phyloP scores from a whole-genome alignment of 2,329 filamentous ascomycete genomes.

The Aspergillus sp. region DNA sequence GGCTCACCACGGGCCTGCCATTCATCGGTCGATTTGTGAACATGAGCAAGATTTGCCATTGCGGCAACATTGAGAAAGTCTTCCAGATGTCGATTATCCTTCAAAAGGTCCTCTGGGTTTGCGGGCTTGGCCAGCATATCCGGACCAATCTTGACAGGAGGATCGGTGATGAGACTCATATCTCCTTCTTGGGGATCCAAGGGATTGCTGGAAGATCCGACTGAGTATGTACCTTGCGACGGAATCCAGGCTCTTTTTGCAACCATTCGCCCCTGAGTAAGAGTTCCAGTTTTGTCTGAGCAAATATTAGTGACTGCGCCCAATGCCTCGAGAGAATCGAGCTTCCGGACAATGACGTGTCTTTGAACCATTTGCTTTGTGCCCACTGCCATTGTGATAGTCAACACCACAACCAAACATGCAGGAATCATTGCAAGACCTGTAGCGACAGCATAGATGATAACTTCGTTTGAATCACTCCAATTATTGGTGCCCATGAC shows the following conservation, averaged over 20 bases:
- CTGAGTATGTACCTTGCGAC: slow-evolving; percentile 52
- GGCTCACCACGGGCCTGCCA: slow-evolving; percentile 65
- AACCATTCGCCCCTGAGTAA: slow-evolving; percentile 62
- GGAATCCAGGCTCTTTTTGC: slow-evolving; percentile 58
- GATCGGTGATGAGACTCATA: slow-evolving; percentile 35
- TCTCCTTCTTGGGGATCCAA: slow-evolving; percentile 53
- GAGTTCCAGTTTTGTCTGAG: slow-evolving; percentile 57
- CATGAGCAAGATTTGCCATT: slow-evolving; percentile 61
- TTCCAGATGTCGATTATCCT: slow-evolving; percentile 46
- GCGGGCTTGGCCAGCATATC: slow-evolving; percentile 22
- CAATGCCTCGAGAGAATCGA: slow-evolving; percentile 55
- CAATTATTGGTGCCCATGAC: slow-evolving; percentile 62
- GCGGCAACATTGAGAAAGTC: slow-evolving; percentile 60
- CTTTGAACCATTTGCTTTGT: slow-evolving; percentile 55
- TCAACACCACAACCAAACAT: slow-evolving; percentile 60
- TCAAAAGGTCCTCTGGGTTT: slow-evolving; percentile 29
- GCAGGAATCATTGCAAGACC: slow-evolving; percentile 60
- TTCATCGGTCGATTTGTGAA: slow-evolving; percentile 50
- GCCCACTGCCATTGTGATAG: slow-evolving; percentile 62
- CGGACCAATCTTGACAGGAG: slow-evolving; percentile 25
- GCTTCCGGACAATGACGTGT: slow-evolving; percentile 55
- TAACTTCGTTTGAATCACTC: slow-evolving; percentile 52
- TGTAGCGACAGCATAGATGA: slow-evolving; percentile 60
- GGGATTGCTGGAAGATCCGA: slow-evolving; percentile 52
- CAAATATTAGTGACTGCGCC: slow-evolving; percentile 59